A percentile compares a stretch with the other conserved stretches of the same genome.
Evolutionary conservation across 2,329 filamentous ascomycete genomes (phyloP).

Genomic region (Colletotrichum sp.): DNA sequence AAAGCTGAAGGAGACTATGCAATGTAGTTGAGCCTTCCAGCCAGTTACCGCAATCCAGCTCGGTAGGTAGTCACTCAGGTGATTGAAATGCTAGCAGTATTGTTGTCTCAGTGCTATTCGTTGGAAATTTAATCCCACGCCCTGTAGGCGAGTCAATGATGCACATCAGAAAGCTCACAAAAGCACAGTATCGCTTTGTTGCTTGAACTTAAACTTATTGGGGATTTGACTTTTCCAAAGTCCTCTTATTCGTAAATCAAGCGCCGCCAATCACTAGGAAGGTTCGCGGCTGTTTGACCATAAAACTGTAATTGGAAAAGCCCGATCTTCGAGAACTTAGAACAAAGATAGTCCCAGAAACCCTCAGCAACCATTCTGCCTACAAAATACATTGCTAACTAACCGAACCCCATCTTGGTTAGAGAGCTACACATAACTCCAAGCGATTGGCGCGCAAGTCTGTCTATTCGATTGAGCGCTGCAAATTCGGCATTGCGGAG

Average conservation of each 20-base stretch:
- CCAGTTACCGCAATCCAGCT: not conserved
- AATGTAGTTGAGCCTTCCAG: not conserved
- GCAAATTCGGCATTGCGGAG: not conserved
- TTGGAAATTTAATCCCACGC: not conserved
- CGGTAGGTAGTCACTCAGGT: not conserved
- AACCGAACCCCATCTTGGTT: not conserved
- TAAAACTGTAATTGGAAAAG: not conserved
- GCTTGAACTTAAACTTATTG: not conserved
- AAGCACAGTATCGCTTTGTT: not conserved
- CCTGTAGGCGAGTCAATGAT: not conserved
- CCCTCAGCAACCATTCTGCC: not conserved
- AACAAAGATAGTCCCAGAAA: not conserved
- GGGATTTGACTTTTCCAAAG: not conserved
- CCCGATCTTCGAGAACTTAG: not conserved
- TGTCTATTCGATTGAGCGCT: not conserved
- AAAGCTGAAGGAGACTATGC: not conserved
- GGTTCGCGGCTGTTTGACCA: not conserved
- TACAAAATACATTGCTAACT: not conserved
- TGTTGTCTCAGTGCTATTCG: not conserved
- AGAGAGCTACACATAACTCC: not conserved
- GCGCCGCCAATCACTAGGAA: not conserved
- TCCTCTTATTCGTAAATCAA: not conserved
- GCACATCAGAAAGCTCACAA: not conserved
- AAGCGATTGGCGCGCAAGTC: not conserved
- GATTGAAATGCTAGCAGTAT: not conserved